Percentiles rank a stretch among this genome's conserved stretches.
These are phyloP conservation scores for Syzygium aqueum DNA, from an alignment of 345 rosid species.

Conservation along the genomic window DNA sequence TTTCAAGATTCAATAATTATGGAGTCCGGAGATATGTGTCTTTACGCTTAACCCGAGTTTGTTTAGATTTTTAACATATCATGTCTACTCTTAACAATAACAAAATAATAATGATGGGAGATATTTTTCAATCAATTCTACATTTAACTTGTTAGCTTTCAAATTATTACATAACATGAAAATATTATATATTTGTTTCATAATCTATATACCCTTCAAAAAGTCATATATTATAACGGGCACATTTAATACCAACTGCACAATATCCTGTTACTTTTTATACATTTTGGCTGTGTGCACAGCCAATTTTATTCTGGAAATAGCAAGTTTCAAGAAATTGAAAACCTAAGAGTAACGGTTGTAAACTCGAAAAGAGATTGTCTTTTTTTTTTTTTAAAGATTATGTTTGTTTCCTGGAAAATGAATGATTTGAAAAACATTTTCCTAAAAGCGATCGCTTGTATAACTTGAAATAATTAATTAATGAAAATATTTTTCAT, in stretches of 20 bases:
- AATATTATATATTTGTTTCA: background rate
- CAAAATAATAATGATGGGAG: no score
- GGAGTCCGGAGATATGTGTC: background rate
- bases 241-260: no score
- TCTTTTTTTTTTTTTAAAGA: no score
- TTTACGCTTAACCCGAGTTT: background rate
- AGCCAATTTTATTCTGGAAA: no score
- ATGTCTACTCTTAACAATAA: background rate
- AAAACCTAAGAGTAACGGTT: background rate
- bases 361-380: no score
- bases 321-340: background rate
- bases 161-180: no score
- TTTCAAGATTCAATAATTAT: background rate
- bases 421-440: fast-evolving
- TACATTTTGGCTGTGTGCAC: background rate
- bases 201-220: background rate
- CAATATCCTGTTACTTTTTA: no score
- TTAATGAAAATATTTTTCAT: no score
- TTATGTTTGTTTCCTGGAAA: no score
- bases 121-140: background rate
- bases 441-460: no score
- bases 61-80: background rate
- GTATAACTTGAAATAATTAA: no score
- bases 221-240: no score
- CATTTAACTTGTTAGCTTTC: background rate